Base-by-base conservation (phyloP, 2,329 filamentous ascomycete species). In the Ophiostoma perfectum region DNA sequence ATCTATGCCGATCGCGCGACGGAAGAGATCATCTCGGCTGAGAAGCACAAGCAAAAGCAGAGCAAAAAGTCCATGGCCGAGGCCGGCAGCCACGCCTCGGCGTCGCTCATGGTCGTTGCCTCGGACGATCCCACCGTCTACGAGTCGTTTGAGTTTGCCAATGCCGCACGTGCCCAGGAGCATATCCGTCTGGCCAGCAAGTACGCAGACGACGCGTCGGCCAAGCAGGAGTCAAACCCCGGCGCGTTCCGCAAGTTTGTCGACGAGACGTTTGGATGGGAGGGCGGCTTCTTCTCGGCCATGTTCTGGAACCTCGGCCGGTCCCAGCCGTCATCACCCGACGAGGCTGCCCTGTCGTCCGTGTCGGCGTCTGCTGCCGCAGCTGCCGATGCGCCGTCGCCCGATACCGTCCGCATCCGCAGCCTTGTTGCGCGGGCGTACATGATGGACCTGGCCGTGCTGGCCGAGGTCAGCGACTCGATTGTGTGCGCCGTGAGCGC, bases 101-200 rank as follows among this genome's bases (percentile, higher is more conserved):
- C 62, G 18, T 80, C 81, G 38, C 77, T 91, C 52, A 77, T 85
- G 5, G 75, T 96, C 1, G 76, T 96, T 39, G 91, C 92, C 5
- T 93, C 91, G 0, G 92, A 96, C 75, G 92, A 96, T 74, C 91
- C 92, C 0, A 86, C 88, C 67, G 87, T 95, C 38, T 90, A 91
- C 74, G 82, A 85, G 36, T 81, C 86, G 11, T 80, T 84, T 1
- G 90, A 93, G 73, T 83, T 94, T 69, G 78, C 78, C 1, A 77
- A 77, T 18, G 81, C 84, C 16, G 58, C 71, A 5, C 84, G 86
- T 5, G 91, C 91, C 0, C 92, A 96, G 76, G 87, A 90, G 73
- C 86, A 87, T 69, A 94, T 96, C 75, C 86, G 88, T 36, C 84
- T 96, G 6, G 90, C 91, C 8, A 87, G 86, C 66, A 91, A 90